Evolutionary conservation across 306 rosid genomes (phyloP).

Genomic region (Castanea crenata): DNA sequence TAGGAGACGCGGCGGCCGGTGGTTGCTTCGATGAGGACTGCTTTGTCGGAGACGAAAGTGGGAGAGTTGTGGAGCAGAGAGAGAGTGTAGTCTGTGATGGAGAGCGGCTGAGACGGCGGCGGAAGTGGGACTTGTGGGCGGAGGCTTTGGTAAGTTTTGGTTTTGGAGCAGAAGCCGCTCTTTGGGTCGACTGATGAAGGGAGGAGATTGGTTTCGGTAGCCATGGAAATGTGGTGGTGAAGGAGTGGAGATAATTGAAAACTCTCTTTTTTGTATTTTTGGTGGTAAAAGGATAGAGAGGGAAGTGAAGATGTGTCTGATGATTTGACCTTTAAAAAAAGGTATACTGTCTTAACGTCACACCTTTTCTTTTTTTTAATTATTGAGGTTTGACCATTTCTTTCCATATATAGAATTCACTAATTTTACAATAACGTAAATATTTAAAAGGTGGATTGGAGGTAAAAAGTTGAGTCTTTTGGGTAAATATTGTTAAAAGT

Average conservation of each 20-base stretch:
- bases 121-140: conserved; percentile 70
- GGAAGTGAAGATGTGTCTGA: not conserved
- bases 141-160: conserved; percentile 60
- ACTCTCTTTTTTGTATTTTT: too few species aligned
- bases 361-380: fast-evolving
- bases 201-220: not conserved
- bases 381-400: not conserved
- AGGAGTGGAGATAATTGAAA: not conserved
- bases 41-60: conserved; percentile 18
- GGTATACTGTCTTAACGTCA: too few species aligned
- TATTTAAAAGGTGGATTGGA: too few species aligned
- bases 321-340: not conserved
- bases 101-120: conserved; percentile 54
- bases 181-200: conserved; percentile 28
- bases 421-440: too few species aligned
- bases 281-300: not conserved
- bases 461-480: too few species aligned
- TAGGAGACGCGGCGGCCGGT: conserved; percentile 52
- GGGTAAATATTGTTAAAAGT: too few species aligned
- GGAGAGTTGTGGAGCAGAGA: conserved; percentile 42
- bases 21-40: conserved; percentile 50
- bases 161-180: conserved; percentile 47
- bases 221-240: not conserved
- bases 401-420: too few species aligned
- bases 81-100: conserved; percentile 45